phyloP scores from a whole-genome alignment of 1,284 basidiomycete genomes.

The Xerocomus nothofagi region DNA sequence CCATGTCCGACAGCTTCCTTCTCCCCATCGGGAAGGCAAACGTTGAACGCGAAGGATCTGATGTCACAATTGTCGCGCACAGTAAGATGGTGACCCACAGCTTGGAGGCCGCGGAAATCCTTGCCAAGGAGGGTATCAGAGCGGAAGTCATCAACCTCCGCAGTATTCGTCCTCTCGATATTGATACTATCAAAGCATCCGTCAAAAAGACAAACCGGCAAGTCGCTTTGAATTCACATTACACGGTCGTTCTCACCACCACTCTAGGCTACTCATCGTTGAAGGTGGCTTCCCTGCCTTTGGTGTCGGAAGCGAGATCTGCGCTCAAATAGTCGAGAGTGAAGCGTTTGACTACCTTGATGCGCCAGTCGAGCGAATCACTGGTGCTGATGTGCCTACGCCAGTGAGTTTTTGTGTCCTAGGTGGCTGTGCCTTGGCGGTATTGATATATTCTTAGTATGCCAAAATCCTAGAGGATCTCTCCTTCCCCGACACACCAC shows the following conservation, averaged over 20 bases:
- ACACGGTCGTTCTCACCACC: slow-evolving; percentile 9
- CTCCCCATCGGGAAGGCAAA: slow-evolving; percentile 98
- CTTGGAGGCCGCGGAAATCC: slow-evolving; percentile 88
- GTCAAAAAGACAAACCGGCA: slow-evolving; percentile 98
- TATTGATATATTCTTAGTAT: slow-evolving; percentile 54
- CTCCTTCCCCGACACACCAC: slow-evolving; percentile 86
- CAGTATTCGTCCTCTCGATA: slow-evolving; percentile 93
- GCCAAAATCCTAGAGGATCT: slow-evolving; percentile 85
- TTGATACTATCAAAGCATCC: slow-evolving; percentile 92
- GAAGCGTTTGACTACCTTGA: slow-evolving; percentile 97
- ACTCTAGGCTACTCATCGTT: slow-evolving; percentile 78
- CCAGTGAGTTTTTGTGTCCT: slow-evolving; percentile 68
- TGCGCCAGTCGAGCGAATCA: slow-evolving; percentile 96
- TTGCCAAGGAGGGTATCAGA: slow-evolving; percentile 96
- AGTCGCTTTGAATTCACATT: slow-evolving; percentile 11
- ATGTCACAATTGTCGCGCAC: slow-evolving; percentile 96
- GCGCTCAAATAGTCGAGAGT: slow-evolving; percentile 94
- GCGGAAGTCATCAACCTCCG: slow-evolving; percentile 99
- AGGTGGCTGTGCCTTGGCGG: slow-evolving; percentile 1
- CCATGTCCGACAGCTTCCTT: slow-evolving; percentile 93
- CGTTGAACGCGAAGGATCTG: slow-evolving; percentile 89
- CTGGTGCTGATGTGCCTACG: slow-evolving; percentile 96
- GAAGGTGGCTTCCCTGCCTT: slow-evolving; percentile 99
- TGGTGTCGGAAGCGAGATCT: slow-evolving; percentile 98
- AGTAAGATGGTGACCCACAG: slow-evolving; percentile 94